phyloP scores from a whole-genome alignment of 495 filamentous ascomycete species.

The Talaromyces nanjingensis region DNA sequence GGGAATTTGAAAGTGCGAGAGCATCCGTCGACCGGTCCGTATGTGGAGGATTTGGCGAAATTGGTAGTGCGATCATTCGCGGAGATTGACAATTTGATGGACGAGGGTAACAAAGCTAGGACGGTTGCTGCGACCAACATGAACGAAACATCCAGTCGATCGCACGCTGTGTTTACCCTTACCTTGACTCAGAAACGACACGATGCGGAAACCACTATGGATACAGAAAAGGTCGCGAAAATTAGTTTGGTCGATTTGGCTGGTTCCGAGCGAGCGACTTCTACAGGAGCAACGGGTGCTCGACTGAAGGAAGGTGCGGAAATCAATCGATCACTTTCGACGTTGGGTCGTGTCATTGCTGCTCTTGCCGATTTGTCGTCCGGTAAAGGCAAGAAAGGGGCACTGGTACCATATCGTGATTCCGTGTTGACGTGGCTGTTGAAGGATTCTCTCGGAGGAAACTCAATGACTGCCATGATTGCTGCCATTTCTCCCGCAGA shows the following conservation, averaged over 20 bases:
- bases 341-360: conserved; percentile 95
- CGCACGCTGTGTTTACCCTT: conserved; percentile 95
- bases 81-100: conserved; percentile 97
- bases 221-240: conserved; percentile 94
- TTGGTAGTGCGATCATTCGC: conserved; percentile 93
- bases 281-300: conserved; percentile 92
- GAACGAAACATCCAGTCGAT: conserved; percentile 98
- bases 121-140: conserved; percentile 99
- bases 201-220: conserved; percentile 90
- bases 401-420: conserved; percentile 94
- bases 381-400: conserved; percentile 76
- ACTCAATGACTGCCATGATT: conserved; percentile 99
- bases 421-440: conserved; percentile 94
- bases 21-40: conserved; percentile 94
- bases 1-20: conserved; percentile 96
- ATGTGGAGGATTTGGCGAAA: conserved; percentile 96
- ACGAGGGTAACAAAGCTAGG: conserved; percentile 96
- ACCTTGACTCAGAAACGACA: conserved; percentile 92
- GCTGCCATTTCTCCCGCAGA: conserved; percentile 96
- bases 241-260: conserved; percentile 97
- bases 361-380: conserved; percentile 86
- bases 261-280: conserved; percentile 92
- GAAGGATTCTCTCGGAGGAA: conserved; percentile 95
- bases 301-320: conserved; percentile 97
- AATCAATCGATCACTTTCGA: conserved; percentile 95